Evolutionary conservation across 805 yeast genomes (phyloP).

Genomic region (Candida multigemmis): DNA sequence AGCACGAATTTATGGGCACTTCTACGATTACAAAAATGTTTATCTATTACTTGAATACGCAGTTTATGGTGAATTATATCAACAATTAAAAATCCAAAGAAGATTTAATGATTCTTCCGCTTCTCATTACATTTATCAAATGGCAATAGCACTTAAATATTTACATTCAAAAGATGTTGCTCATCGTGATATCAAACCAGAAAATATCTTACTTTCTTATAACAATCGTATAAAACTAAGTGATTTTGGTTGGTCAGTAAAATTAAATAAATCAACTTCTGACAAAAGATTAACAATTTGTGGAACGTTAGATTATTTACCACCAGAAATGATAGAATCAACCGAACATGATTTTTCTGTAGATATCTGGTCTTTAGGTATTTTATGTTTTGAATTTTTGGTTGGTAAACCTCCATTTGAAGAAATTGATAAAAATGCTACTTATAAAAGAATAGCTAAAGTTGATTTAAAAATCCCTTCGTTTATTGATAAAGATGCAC

Average conservation of each 20-base stretch:
- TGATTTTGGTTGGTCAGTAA: constrained; percentile 94
- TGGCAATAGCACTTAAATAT: constrained; percentile 70
- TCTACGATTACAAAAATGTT: constrained; percentile 72
- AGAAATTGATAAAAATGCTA: constrained; percentile 65
- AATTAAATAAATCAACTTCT: constrained; percentile 6
- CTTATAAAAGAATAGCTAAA: constrained; percentile 70
- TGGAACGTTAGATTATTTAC: constrained; percentile 89
- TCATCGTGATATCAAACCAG: constrained; percentile 93
- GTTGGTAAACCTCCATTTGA: constrained; percentile 93
- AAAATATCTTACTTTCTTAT: constrained; percentile 72
- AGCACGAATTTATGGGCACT: constrained; percentile 75
- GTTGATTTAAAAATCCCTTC: constrained; percentile 72
- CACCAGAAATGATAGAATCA: constrained; percentile 91
- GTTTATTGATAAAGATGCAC: constrained; percentile 63
- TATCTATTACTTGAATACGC: constrained; percentile 81
- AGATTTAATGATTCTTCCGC: constrained; percentile 69
- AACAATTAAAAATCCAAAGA: constrained; percentile 53
- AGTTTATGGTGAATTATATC: constrained; percentile 79
- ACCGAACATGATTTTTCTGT: constrained; percentile 70
- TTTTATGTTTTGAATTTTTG: constrained; percentile 74
- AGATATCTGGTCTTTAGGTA: constrained; percentile 91
- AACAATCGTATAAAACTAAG: constrained; percentile 75
- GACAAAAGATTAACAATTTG: constrained; percentile 79
- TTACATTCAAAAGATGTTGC: constrained; percentile 74
- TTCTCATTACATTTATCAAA: constrained; percentile 72